These are phyloP conservation scores for Cyberlindnera petersonii DNA, from an alignment of 805 yeast genomes.

Conservation along the genomic window DNA sequence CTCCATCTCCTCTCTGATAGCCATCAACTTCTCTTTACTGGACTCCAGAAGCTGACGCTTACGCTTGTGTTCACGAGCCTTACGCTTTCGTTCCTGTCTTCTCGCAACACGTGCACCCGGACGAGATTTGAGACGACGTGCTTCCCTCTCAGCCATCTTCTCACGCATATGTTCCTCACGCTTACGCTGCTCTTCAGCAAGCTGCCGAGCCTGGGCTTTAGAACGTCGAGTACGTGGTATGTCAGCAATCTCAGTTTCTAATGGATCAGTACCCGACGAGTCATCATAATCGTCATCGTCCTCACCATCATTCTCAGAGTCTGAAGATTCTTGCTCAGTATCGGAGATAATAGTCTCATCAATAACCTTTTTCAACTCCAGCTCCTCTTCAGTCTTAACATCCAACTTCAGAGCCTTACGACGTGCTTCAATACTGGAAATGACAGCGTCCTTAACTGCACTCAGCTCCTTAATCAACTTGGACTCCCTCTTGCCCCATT, in stretches of 20 bases:
- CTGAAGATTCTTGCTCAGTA: conserved; percentile 29
- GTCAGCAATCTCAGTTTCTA: conserved; percentile 17
- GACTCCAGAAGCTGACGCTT: conserved; percentile 26
- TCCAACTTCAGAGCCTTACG: conserved; percentile 48
- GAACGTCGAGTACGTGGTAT: conserved; percentile 28
- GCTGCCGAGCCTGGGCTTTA: conserved; percentile 21
- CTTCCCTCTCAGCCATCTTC: conserved; percentile 19
- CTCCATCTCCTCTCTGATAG: conserved; percentile 38
- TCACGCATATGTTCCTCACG: conserved; percentile 14
- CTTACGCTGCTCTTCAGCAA: conserved; percentile 18
- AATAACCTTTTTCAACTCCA: conserved; percentile 37
- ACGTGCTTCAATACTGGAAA: conserved; percentile 55
- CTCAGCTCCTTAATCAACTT: conserved; percentile 58
- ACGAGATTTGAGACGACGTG: conserved; percentile 25
- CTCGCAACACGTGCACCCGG: conserved; percentile 36
- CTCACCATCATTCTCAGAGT: conserved; percentile 14
- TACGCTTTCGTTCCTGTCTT: conserved; percentile 33
- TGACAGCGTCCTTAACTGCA: conserved; percentile 48
- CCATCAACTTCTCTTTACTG: conserved; percentile 29
- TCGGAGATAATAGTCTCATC: conserved; percentile 34
- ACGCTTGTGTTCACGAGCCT: conserved; percentile 30
- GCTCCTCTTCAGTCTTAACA: conserved; percentile 39
- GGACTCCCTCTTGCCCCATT: conserved; percentile 72
- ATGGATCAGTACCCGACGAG: conserved; percentile 8
- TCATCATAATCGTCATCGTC: conserved; percentile 18